Base-by-base conservation (phyloP, 768 basidiomycete species). In the Candolleomyces eurysporus region DNA sequence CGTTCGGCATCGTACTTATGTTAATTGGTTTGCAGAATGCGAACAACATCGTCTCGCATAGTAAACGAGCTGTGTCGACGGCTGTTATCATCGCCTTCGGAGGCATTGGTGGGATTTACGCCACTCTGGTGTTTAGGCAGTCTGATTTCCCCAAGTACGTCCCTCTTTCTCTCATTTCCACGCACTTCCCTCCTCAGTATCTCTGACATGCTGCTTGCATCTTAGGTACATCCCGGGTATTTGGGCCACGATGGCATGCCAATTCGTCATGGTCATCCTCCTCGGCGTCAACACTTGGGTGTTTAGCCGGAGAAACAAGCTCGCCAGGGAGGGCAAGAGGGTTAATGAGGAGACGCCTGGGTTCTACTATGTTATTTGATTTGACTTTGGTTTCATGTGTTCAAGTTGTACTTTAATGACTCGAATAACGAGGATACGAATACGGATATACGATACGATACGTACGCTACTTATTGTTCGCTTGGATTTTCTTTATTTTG, bases 361-460 rank as follows among this genome's bases (percentile, higher is more conserved):
- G 16, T 78, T 78, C 63, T 72, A 72, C 54, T 78, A 78, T 58
- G 78, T 76, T 26, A 66, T 76, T 60, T 79, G 65, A 77, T 13
- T 36, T 36, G 36, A 36, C 8, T 36, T 36, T 36, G 36, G 11
- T 36, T 36, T 36, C 11, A 36, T 36, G 36, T 26, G 26, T 4
- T 4, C 26, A 26, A 36, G 8, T 36, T 36, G 36, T 36, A 36
- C 11, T 36, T 36, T 36, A 36, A 36, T 36, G 36, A 36, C 36
- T 36, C 36, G 36, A 36, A 8, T 11, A 5, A 36, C 36, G 36
- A 36, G 36, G 36, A 36, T 36, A 36, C 36, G 36, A 1, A 36
- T 26, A 26, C 26, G 26, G 26, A 26, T 26, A 26, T 36, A 36
- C 36, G 36, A 36, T 36, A 36, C 8, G 36, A 36, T 36, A 36